Conservation (phyloP, 352 stramenopile species). For the Saprolegnia diclina region DNA sequence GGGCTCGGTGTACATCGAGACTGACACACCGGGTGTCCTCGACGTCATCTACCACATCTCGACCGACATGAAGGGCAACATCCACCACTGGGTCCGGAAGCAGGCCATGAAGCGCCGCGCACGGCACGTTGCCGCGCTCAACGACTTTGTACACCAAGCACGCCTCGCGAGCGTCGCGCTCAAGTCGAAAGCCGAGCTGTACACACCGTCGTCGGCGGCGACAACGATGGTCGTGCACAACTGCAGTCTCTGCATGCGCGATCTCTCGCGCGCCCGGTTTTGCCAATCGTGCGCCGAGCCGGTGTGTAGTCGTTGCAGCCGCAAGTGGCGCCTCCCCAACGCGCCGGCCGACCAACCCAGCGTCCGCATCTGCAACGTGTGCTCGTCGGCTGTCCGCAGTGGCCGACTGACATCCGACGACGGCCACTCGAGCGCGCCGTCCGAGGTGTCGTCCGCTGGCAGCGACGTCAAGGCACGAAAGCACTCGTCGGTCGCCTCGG, state of each 20-base stretch:
- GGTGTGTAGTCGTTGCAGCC: neutral
- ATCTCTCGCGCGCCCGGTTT: neutral
- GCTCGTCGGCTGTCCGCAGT: neutral
- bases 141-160: constrained; percentile 9
- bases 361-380: constrained; percentile 13
- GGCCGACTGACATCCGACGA: neutral
- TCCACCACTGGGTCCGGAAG: constrained; percentile 18
- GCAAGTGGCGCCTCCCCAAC: constrained; percentile 7
- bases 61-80: constrained; percentile 19
- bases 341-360: neutral
- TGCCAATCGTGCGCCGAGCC: constrained; percentile 10
- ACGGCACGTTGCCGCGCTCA: neutral
- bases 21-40: constrained; percentile 16
- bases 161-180: neutral
- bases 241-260: constrained; percentile 6
- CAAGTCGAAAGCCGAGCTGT: neutral
- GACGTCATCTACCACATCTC: constrained; percentile 17
- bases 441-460: neutral
- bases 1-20: constrained; percentile 18
- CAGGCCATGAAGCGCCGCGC: constrained; percentile 3
- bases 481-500: neutral
- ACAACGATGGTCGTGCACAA: neutral
- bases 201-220: neutral
- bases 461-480: neutral
- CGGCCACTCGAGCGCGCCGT: neutral